Evolutionary conservation across 225 moss, liverwort and hornwort species (phyloP), one percentile per base, ranked within the genome.

Genomic region (Marchantia polymorpha): DNA sequence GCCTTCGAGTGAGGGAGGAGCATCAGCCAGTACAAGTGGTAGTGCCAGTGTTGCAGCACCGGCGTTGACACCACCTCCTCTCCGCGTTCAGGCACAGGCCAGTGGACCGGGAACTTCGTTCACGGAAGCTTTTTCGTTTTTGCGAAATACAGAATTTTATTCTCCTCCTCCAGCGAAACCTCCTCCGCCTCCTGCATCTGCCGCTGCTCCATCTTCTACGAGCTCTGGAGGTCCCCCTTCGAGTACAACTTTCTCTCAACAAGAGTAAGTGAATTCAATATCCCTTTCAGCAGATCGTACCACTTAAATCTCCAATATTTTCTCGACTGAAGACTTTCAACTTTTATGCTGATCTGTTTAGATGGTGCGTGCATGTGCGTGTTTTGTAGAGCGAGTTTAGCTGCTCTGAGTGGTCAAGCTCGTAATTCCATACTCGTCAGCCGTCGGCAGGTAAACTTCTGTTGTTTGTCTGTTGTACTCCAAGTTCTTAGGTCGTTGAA

Each of bases 391-490:
- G 78, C 70, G 81, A 74, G 81, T 70, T 80, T 82, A 79, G 81
- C 72, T 83, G 65, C 91, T 82, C 77, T 81, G 52, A 84, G 80
- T 78, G 88, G 84, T 59, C 94, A 88, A 70, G 85, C 89, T 27
- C 93, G 93, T 25, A 99, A 99, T 79, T 84, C 91, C 59, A 94
- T 99, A 77, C 80, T 99, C 66, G 97, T 99, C 74, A 99, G 89
- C 72, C 92, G 88, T 79, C 90, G 97, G 77, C 97, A 99, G 95
- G 95, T 95, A 81, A 22, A 39, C 46, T 70, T 60, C 7, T 22
- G 10, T n/a, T n/a, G 53, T 15, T 9, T 39, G 5, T 39, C 39
- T 39, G 3, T 39, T 39, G 39, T 39, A 39, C 39, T 39, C 39
- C 39, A 39, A 39, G 39, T 64, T 61, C 27, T 73, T 55, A 13